Percentiles rank a stretch among this genome's conserved stretches.
Evolutionary conservation across 2,329 filamentous ascomycete species (phyloP).

Genomic region (Stagonosporopsis chrysanthemi): DNA sequence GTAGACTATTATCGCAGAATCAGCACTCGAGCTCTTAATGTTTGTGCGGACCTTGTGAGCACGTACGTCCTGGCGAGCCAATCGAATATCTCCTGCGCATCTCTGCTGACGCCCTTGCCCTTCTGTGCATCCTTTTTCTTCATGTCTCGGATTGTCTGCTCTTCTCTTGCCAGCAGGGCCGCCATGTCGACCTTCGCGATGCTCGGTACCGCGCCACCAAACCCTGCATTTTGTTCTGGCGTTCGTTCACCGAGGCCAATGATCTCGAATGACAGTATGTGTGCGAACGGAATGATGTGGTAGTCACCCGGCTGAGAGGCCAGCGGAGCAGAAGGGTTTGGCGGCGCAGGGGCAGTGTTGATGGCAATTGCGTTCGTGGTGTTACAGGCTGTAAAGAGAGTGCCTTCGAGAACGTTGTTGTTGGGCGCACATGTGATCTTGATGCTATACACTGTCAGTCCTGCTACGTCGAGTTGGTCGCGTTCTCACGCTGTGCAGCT

Average conservation of each 20-base stretch:
- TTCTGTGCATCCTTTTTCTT: constrained; percentile 65
- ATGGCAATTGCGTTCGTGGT: constrained; percentile 68
- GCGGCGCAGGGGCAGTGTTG: constrained; percentile 60
- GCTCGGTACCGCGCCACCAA: constrained; percentile 53
- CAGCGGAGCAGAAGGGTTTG: constrained; percentile 52
- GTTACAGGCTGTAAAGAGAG: constrained; percentile 67
- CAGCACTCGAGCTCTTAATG: constrained; percentile 3
- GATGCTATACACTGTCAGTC: constrained; percentile 55
- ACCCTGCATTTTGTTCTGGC: constrained; percentile 50
- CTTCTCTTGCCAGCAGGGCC: constrained; percentile 63
- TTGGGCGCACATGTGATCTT: constrained; percentile 64
- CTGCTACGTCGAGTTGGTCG: neutral
- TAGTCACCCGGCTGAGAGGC: constrained; percentile 61
- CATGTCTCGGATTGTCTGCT: constrained; percentile 62
- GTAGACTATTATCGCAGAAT: constrained; percentile 49
- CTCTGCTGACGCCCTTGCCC: constrained; percentile 67
- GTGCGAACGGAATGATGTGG: constrained; percentile 66
- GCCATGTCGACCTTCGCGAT: constrained; percentile 63
- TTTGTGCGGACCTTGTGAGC: neutral
- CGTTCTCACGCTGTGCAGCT: constrained; percentile 1
- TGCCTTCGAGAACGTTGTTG: constrained; percentile 65
- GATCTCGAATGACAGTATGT: constrained; percentile 65
- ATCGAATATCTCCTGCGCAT: constrained; percentile 71
- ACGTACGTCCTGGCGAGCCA: constrained; percentile 64
- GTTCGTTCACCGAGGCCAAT: constrained; percentile 50